Base-by-base conservation (phyloP, 306 rosid genomes). In the cucumber (Cucumis sativus) region DNA sequence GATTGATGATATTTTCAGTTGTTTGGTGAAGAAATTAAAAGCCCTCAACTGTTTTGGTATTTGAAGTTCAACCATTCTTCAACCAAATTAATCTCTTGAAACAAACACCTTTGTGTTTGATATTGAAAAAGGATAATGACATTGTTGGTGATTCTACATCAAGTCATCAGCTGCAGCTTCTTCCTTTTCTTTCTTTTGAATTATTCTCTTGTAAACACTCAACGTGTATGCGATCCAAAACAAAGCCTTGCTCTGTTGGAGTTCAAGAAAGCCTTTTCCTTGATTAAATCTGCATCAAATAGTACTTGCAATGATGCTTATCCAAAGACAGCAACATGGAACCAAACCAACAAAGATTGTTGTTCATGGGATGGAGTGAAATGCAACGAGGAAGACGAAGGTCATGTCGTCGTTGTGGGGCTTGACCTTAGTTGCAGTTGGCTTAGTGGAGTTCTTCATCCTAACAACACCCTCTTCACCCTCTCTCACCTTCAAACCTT, bases 181-280 rank as follows among this genome's bases (percentile, higher is more conserved):
- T 25, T 76, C 68, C 20, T 58, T 21, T 4, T 13, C 40, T 61
- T 12, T 61, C 40, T 61, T 13, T 61, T 35, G 10, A 25, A 61
- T 61, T 61, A 61, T 61, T 61, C 40, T 28, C 40, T 61, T 28
- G 67, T 6, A 8, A 25, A 61, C 9, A 5, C 67, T 28, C 18
- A 28, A 5, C 67, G 13, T 61, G 10, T 28, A 12, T 28, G 67
- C 0, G 67, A 61, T 61, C 67, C 67, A 4, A 61, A 72, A 41
- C 49, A 79, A 8, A 76, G 81, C 64, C 55, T 52, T 8, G 81
- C 83, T 2, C 75, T 84, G 54, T 67, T 65, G 6, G 25, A 78
- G 2, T 80, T 84, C 66, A 78, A 57, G 23, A 51, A 0, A 35
- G 16, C 51, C 14, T 62, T 41, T 25, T 35, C 65, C 10, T 2